These are phyloP conservation scores for Eimeria tenella DNA, from an alignment of 169 alveolate genomes.

Conservation along the genomic window DNA sequence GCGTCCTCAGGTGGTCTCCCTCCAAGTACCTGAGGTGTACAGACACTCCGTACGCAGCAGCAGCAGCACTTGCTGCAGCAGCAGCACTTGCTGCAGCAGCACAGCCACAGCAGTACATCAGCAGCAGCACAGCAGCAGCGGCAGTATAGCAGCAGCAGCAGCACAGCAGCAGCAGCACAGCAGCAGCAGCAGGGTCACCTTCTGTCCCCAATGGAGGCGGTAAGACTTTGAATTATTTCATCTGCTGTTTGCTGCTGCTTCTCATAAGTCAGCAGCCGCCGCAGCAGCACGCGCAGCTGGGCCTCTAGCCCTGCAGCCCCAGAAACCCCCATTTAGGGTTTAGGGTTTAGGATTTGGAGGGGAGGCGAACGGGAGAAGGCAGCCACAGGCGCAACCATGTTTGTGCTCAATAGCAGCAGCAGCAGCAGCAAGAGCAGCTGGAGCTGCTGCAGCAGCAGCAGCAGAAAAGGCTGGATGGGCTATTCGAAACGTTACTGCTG, in stretches of 20 bases:
- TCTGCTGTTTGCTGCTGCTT: background rate
- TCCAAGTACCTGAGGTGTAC: background rate
- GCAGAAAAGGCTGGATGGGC: too few species aligned
- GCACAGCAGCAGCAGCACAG: background rate
- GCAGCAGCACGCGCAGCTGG: slow-evolving; percentile 18
- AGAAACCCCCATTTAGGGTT: background rate
- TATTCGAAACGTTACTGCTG: background rate
- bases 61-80: background rate
- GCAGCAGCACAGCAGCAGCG: too few species aligned
- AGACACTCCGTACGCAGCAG: background rate
- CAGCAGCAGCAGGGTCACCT: slow-evolving; percentile 3
- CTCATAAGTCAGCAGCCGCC: background rate
- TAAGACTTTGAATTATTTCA: background rate
- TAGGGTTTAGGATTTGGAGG: slow-evolving; percentile 13
- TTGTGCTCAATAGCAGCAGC: too few species aligned
- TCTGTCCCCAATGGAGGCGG: background rate
- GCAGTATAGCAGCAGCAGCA: background rate
- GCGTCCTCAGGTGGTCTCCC: background rate
- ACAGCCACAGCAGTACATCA: too few species aligned
- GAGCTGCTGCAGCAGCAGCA: too few species aligned
- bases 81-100: too few species aligned
- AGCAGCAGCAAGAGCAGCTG: too few species aligned
- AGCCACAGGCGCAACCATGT: too few species aligned
- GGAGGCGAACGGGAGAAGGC: background rate
- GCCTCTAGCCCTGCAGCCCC: background rate